A percentile compares a stretch with the other conserved stretches of the same genome.
These are phyloP conservation scores for Ascosphaera aggregata DNA, from an alignment of 2,329 filamentous ascomycete species.

Conservation along the genomic window DNA sequence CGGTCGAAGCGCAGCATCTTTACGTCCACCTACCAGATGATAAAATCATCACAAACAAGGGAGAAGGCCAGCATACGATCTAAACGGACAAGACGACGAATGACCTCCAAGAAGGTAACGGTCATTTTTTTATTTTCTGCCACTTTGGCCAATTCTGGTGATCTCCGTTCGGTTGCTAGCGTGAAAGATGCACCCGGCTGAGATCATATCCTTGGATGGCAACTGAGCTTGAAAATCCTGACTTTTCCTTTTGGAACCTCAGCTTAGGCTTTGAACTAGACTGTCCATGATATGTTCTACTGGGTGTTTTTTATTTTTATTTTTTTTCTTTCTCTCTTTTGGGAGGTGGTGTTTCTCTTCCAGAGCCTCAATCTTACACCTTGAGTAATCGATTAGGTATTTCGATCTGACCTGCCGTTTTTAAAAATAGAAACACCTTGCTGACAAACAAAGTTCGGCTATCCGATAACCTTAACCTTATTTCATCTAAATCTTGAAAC, in stretches of 20 bases:
- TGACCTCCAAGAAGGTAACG: slow-evolving; percentile 54
- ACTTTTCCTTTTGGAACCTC: background rate
- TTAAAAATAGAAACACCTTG: background rate
- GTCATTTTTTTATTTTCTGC: slow-evolving; percentile 63
- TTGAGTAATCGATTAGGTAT: background rate
- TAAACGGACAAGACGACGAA: slow-evolving; percentile 44
- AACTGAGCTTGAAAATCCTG: slow-evolving; percentile 23
- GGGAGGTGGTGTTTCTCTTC: too few species aligned
- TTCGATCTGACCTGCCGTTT: background rate
- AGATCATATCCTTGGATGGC: slow-evolving; percentile 45
- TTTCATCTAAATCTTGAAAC: background rate
- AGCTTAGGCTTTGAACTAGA: background rate
- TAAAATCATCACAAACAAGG: slow-evolving; percentile 28
- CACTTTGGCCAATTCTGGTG: slow-evolving; percentile 37
- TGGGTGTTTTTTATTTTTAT: too few species aligned
- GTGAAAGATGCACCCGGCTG: slow-evolving; percentile 44
- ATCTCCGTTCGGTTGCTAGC: slow-evolving; percentile 41
- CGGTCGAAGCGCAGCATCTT: slow-evolving; percentile 43
- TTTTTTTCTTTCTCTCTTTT: too few species aligned
- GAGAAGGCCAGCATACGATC: slow-evolving; percentile 48
- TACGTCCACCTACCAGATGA: slow-evolving; percentile 62
- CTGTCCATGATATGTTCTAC: background rate
- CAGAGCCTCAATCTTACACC: too few species aligned
- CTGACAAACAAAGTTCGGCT: background rate
- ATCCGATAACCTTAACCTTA: background rate